These are phyloP conservation scores for Puccinia triticina DNA, from an alignment of 1,284 basidiomycete species.

Conservation along the genomic window DNA sequence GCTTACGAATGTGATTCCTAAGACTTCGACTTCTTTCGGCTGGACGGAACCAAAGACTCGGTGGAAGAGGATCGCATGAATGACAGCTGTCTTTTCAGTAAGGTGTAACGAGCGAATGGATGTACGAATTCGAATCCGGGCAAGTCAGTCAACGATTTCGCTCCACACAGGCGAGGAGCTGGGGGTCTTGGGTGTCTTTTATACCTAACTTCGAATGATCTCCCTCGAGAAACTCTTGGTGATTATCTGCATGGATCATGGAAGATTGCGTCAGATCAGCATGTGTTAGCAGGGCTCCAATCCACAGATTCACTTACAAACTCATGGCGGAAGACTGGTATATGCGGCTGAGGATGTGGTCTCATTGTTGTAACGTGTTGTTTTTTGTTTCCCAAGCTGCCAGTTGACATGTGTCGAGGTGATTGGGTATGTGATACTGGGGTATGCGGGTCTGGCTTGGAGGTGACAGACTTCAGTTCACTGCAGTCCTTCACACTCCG, in stretches of 20 bases:
- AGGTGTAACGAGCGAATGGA: too few species aligned
- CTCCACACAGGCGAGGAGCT: too few species aligned
- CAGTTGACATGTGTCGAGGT: too few species aligned
- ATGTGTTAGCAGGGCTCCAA: too few species aligned
- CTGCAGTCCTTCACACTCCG: too few species aligned
- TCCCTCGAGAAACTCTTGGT: conserved; percentile 9
- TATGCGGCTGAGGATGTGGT: neutral
- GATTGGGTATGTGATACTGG: too few species aligned
- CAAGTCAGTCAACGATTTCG: neutral
- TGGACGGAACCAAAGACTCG: conserved; percentile 16
- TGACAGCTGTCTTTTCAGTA: neutral
- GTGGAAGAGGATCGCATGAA: conserved; percentile 20
- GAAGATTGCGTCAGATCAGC: too few species aligned
- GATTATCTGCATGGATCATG: neutral
- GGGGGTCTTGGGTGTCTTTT: too few species aligned
- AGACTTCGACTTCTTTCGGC: conserved; percentile 8
- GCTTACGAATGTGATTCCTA: conserved; percentile 19
- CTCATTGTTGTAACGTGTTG: neutral
- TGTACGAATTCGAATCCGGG: neutral
- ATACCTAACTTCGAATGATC: conserved; percentile 20
- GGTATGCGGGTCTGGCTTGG: too few species aligned
- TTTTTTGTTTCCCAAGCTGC: too few species aligned
- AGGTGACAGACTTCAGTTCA: too few species aligned
- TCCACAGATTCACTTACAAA: neutral
- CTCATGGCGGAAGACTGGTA: neutral